Conservation (phyloP, 2,329 filamentous ascomycete species). For the Pleomassaria siparia region DNA sequence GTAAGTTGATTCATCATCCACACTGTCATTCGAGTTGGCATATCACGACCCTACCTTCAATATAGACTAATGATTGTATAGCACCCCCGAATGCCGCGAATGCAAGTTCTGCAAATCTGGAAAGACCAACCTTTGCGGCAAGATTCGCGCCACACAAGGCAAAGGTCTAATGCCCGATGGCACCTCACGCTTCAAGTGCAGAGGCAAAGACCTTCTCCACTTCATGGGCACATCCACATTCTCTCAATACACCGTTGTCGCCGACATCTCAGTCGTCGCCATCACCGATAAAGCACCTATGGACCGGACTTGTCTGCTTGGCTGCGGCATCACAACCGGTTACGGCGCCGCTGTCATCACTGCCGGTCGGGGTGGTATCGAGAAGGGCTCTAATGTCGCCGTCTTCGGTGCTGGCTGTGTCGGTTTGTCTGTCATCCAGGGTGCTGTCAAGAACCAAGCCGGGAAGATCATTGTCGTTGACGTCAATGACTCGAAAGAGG, state of each 20-base stretch:
- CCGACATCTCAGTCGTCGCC: conserved; percentile 96
- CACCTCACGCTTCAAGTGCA: conserved; percentile 90
- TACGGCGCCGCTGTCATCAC: conserved; percentile 96
- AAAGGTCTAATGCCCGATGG: conserved; percentile 97
- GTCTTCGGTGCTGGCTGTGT: conserved; percentile 97
- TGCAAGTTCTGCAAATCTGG: conserved; percentile 99
- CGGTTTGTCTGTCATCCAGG: conserved; percentile 92
- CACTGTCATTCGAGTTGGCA: not conserved
- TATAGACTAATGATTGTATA: conserved; percentile 45
- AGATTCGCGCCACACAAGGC: conserved; percentile 96
- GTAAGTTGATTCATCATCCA: conserved; percentile 26
- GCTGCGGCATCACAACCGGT: conserved; percentile 97
- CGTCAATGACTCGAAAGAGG: conserved; percentile 87
- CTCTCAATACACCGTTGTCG: conserved; percentile 97
- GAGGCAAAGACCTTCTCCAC: conserved; percentile 92
- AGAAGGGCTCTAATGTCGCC: conserved; percentile 85
- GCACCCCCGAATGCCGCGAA: conserved; percentile 93
- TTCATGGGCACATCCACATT: conserved; percentile 99
- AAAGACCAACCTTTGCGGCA: conserved; percentile 98
- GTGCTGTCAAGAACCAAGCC: conserved; percentile 81
- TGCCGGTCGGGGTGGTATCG: conserved; percentile 68
- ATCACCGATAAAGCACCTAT: conserved; percentile 89
- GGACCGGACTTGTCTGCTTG: conserved; percentile 93
- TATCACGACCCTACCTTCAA: not conserved
- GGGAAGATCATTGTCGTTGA: conserved; percentile 75